A percentile compares a stretch with the other conserved stretches of the same genome.
Evolutionary conservation across 345 rosid genomes (phyloP).

Genomic region (Populus simonii): DNA sequence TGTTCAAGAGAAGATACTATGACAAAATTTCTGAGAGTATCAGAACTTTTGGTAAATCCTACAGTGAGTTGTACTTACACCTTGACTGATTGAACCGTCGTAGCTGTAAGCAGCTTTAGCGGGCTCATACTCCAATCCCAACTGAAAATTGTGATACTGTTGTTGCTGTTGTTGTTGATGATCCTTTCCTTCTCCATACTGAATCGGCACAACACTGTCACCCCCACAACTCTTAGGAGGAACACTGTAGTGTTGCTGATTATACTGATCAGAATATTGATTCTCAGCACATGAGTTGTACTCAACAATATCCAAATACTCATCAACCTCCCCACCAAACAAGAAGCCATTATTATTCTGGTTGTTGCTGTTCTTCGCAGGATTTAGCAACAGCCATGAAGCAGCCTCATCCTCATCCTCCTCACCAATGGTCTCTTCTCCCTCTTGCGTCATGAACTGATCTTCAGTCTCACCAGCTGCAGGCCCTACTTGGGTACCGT

Average conservation of each 20-base stretch:
- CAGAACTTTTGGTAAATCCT: background rate
- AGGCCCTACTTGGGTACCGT: constrained; percentile 27
- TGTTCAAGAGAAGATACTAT: background rate
- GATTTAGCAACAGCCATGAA: constrained; percentile 71
- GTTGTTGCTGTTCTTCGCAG: constrained; percentile 27
- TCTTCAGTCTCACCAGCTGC: constrained; percentile 29
- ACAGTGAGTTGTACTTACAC: constrained; percentile 36
- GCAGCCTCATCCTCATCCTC: constrained; percentile 78
- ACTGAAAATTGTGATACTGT: constrained; percentile 40
- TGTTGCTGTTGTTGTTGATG: constrained; percentile 29
- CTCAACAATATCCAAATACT: constrained; percentile 78
- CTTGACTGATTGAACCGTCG: constrained; percentile 46
- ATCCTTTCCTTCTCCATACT: constrained; percentile 40
- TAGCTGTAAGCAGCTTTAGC: constrained; percentile 45
- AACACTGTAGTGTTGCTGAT: constrained; percentile 32
- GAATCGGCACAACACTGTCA: constrained; percentile 77
- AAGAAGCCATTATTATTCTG: constrained; percentile 46
- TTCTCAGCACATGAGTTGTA: constrained; percentile 46
- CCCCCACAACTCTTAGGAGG: constrained; percentile 48
- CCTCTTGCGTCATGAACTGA: constrained; percentile 28
- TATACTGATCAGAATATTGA: constrained; percentile 42
- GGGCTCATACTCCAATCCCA: constrained; percentile 49
- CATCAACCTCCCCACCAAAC: constrained; percentile 59
- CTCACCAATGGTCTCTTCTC: constrained; percentile 32
- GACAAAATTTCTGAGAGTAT: background rate